Evolutionary conservation across 352 stramenopile species (phyloP), one percentile per base, ranked within the genome.

Genomic region (Poterioochromonas sp.): DNA sequence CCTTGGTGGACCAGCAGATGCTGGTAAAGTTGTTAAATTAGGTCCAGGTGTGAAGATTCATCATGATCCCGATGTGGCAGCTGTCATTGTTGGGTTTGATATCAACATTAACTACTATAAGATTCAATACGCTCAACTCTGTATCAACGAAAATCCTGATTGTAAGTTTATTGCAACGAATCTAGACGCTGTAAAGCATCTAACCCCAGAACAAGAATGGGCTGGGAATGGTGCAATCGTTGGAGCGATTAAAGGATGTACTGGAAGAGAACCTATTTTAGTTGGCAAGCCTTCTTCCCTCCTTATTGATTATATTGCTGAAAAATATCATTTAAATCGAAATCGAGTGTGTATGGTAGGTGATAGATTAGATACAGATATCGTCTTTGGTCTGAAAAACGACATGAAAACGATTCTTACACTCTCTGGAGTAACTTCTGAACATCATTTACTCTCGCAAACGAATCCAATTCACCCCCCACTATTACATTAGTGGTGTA

Each of bases 121-220:
- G 81, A 92, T 94, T 80, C 88, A 93, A 83, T 91, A 91, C 70
- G 88, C 89, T 32, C 88, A 93, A 81, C 83, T 93, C 41, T 91
- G 86, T 80, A 92, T 94, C 71, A 93, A 93, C 78, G 86, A 93
- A 77, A 90, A 90, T 83, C 78, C 80, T 18, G 86, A 85, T 43
- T 90, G 86, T 76, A 82, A 92, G 80, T 94, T 94, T 79, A 93
- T 94, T 80, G 88, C 86, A 12, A 93, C 88, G 20, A 94, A 94
- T 81, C 79, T 89, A 34, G 89, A 94, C 84, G 88, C 88, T 37
- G 87, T 93, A 5, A 93, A 88, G 22, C 89, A 94, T 81, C 86
- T 94, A 76, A 94, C 89, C 0, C 87, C 93, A 81, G 88, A 92
- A 80, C 80, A 83, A 71, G 88, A 93, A 80, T 94, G 89, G 89